These are phyloP conservation scores for Blastobotrys apis DNA, from an alignment of 1,139 yeast genomes.

Conservation along the genomic window DNA sequence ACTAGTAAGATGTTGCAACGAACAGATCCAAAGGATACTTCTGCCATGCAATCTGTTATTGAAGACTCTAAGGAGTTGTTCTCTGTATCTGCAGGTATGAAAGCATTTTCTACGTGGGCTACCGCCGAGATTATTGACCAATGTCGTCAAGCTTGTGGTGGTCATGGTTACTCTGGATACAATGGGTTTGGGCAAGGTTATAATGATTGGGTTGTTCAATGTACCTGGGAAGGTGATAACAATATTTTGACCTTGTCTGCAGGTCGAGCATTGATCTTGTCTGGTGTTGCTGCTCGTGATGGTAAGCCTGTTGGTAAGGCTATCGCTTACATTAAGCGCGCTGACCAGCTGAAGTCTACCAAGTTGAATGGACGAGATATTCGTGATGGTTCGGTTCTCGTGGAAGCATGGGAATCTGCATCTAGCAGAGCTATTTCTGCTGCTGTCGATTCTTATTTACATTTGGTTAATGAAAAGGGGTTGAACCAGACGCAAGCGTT, in stretches of 20 bases:
- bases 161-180: conserved; percentile 90
- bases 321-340: conserved; percentile 30
- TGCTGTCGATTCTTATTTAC: conserved; percentile 32
- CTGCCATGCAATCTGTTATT: conserved; percentile 42
- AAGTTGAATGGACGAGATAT: conserved; percentile 29
- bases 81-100: conserved; percentile 81
- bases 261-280: conserved; percentile 47
- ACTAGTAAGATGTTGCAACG: conserved; percentile 50
- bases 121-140: conserved; percentile 76
- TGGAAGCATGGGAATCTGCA: conserved; percentile 41
- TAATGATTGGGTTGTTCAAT: conserved; percentile 91
- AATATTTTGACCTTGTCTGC: conserved; percentile 77
- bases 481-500: conserved; percentile 36
- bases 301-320: conserved; percentile 34
- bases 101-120: conserved; percentile 87
- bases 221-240: conserved; percentile 98
- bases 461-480: conserved; percentile 26
- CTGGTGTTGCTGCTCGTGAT: conserved; percentile 31
- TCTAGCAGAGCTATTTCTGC: conserved; percentile 35
- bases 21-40: conserved; percentile 34
- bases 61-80: conserved; percentile 70
- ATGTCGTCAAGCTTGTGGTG: conserved; percentile 92
- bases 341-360: conserved; percentile 22
- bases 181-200: conserved; percentile 85
- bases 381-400: conserved; percentile 32